phyloP scores from a whole-genome alignment of 176 grass and related monocot genomes.

The Poa annua region DNA sequence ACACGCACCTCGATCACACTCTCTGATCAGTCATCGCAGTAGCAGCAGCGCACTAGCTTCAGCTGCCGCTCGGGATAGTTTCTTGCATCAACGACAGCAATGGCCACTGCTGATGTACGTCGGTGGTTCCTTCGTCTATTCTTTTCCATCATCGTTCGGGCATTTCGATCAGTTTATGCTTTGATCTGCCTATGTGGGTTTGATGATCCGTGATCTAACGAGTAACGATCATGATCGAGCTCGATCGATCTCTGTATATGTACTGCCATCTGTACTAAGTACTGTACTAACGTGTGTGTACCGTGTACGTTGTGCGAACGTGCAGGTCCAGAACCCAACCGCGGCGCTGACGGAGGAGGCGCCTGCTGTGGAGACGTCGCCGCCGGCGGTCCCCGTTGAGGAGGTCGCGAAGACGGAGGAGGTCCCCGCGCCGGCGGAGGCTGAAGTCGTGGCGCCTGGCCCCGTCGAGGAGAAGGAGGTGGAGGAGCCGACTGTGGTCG shows the following conservation, averaged over 20 bases:
- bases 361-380: constrained; percentile 38
- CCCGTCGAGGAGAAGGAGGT: constrained; percentile 2
- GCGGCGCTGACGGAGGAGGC: constrained; percentile 45
- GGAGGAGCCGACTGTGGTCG: too few species aligned
- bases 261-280: background rate
- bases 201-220: background rate
- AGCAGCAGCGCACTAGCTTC: background rate
- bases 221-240: background rate
- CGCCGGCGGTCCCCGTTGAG: background rate
- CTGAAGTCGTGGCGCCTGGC: background rate
- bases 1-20: background rate
- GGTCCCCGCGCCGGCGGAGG: constrained; percentile 35
- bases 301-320: background rate
- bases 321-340: constrained; percentile 71
- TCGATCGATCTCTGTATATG: background rate
- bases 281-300: too few species aligned
- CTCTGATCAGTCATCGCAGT: background rate
- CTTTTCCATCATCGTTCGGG: background rate
- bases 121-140: background rate
- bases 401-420: constrained; percentile 47
- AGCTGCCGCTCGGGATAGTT: background rate
- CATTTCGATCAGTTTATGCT: background rate
- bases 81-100: constrained; percentile 5
- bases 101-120: constrained; percentile 62
- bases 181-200: background rate